A percentile compares a stretch with the other conserved stretches of the same genome.
Evolutionary conservation across 2,329 filamentous ascomycete species (phyloP).

Genomic region (Aspergillus floridensis): DNA sequence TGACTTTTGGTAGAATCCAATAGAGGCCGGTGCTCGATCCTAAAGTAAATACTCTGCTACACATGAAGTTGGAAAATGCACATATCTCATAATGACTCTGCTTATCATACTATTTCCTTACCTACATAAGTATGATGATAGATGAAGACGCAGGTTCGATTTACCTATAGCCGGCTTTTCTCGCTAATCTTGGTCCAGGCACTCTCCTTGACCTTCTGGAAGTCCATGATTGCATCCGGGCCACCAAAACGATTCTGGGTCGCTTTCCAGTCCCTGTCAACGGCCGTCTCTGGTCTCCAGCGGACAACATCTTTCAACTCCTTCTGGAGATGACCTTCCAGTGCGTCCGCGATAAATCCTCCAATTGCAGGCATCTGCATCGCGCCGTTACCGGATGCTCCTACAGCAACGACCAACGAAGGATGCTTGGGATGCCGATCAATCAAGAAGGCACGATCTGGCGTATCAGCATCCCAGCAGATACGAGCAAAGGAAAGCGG

Average conservation of each 20-base stretch:
- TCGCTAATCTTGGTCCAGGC: conserved; percentile 38
- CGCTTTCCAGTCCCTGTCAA: conserved; percentile 46
- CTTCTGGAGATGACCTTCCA: conserved; percentile 46
- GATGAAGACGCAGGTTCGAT: too few species aligned
- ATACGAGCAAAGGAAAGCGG: conserved; percentile 53
- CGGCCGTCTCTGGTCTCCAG: conserved; percentile 53
- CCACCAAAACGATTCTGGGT: conserved; percentile 50
- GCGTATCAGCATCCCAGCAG: conserved; percentile 59
- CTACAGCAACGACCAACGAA: conserved; percentile 45
- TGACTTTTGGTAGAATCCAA: too few species aligned
- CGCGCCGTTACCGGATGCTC: conserved; percentile 31
- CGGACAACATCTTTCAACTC: conserved; percentile 44
- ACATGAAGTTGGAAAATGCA: too few species aligned
- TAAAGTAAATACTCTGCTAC: too few species aligned
- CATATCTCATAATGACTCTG: too few species aligned
- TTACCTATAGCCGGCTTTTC: neutral
- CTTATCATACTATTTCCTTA: too few species aligned
- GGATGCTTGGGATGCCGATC: conserved; percentile 47
- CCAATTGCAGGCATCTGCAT: conserved; percentile 50
- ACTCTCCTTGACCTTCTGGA: conserved; percentile 37
- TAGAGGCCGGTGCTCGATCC: too few species aligned
- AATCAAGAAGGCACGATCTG: conserved; percentile 54
- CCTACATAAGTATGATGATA: too few species aligned
- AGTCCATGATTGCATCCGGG: conserved; percentile 48
- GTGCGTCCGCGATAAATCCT: conserved; percentile 47